A percentile compares a stretch with the other conserved stretches of the same genome.
Conservation (phyloP, 306 rosid species). For the Vigna mungo region DNA sequence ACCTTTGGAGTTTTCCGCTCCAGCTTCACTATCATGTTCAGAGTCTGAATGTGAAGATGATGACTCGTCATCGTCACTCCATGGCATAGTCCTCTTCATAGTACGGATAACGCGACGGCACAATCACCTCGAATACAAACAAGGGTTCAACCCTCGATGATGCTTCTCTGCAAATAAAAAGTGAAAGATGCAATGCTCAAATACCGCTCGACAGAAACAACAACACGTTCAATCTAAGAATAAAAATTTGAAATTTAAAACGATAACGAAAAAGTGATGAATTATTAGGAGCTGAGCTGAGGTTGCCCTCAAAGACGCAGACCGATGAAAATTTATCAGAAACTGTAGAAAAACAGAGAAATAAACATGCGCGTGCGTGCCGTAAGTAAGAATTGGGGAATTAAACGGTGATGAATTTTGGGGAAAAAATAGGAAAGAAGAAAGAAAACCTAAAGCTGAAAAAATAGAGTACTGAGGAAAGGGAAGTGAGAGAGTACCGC, state of each 20-base stretch:
- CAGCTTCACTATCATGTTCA: conserved; percentile 51
- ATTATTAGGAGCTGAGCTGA: conserved; percentile 19
- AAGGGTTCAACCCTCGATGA: conserved; percentile 26
- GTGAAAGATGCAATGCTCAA: conserved; percentile 24
- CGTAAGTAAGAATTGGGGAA: background rate
- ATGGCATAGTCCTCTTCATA: conserved; percentile 86
- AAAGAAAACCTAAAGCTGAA: conserved; percentile 13
- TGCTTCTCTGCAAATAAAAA: conserved; percentile 36
- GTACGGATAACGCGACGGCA: conserved; percentile 12
- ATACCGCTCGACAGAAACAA: conserved; percentile 25
- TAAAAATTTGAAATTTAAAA: background rate
- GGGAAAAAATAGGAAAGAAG: background rate
- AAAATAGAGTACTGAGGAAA: conserved; percentile 39
- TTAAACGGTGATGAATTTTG: conserved; percentile 18
- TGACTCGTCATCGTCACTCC: conserved; percentile 69
- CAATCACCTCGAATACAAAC: conserved; percentile 15
- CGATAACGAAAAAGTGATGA: background rate
- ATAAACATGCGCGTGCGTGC: conserved; percentile 32
- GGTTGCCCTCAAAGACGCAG: conserved; percentile 15
- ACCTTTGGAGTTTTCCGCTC: conserved; percentile 56
- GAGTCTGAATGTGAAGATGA: conserved; percentile 59
- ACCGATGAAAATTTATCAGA: background rate
- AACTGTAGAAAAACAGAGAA: conserved; percentile 12
- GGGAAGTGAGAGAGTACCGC: conserved; percentile 5
- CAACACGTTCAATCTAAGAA: background rate